Base-by-base conservation (phyloP, 2,329 filamentous ascomycete species). In the Pseudofabraea citricarpa region DNA sequence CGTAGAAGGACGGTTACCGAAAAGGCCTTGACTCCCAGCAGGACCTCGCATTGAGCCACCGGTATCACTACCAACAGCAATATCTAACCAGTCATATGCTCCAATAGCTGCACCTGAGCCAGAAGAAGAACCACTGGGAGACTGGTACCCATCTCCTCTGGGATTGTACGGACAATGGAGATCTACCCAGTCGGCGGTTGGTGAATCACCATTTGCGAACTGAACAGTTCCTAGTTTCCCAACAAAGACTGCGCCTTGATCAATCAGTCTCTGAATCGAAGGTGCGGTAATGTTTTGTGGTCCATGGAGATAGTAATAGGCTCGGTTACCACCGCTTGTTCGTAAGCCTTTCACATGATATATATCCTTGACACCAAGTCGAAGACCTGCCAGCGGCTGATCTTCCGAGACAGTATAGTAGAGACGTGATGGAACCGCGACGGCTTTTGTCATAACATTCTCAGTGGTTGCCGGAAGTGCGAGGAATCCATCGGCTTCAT, bases 351-450 rank as follows among this genome's bases (percentile, higher is more conserved):
- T 66, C 29, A 81, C 57, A 47, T 77, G 66, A 54, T 70, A 79
- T 35, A 81, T 75, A 47, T 83, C 79, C 58, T 83, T 83, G 43
- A 82, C 68, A 1, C 72, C 79, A 1, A 83, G 59, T 8, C 79
- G 70, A 7, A 80, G 69, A 10, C 79, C 79, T 2, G 76, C 74
- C 0, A 83, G 64, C 1, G 78, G 78, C 55, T 75, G 13, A 13
- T 12, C 27, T 31, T 12, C 27, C 13, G 27, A 13, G 13, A 15
- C 12, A 4, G 27, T 31, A 31, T 13, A 31, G 27, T 31, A 31
- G 13, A 31, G 8, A 5, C 27, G 13, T 5, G 27, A 31, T 9
- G 27, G 27, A 5, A 31, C 27, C 13, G 27, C 27, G 16, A 31
- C 8, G 8, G 12, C 16, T 31, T 15, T 31, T 31, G 13, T 12